phyloP scores from a whole-genome alignment of 441 rosid species.

The Mallotus japonicus region DNA sequence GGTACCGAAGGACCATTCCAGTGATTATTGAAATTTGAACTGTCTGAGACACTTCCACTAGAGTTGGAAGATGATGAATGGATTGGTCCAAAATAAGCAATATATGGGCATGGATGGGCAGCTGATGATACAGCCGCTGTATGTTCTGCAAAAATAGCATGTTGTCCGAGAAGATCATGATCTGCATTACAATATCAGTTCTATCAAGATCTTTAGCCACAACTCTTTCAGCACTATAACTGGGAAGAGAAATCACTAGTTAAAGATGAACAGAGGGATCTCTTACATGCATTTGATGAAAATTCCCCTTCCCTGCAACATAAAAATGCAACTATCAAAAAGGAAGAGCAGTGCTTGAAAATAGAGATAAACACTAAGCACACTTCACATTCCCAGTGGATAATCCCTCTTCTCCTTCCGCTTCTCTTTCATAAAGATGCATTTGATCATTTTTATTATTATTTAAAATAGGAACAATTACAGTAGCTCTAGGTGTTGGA shows the following conservation, averaged over 20 bases:
- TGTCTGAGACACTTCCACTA: constrained; percentile 62
- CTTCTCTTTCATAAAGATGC: not conserved
- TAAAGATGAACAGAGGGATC: constrained; percentile 19
- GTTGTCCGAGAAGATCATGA: constrained; percentile 74
- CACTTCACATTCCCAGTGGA: not conserved
- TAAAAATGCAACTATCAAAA: constrained; percentile 9
- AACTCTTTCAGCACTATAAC: constrained; percentile 5
- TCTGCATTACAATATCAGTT: constrained; percentile 50
- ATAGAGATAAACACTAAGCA: constrained; percentile 10
- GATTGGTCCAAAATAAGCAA: constrained; percentile 82
- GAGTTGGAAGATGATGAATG: constrained; percentile 81
- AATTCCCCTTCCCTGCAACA: constrained; percentile 83
- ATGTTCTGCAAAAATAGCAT: constrained; percentile 75
- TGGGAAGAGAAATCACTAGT: constrained; percentile 17
- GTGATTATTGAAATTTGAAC: constrained; percentile 60
- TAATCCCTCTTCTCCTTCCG: not conserved
- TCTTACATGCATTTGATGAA: constrained; percentile 77
- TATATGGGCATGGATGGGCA: constrained; percentile 81
- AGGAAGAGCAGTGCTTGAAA: not conserved
- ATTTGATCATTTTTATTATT: not conserved
- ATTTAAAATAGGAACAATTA: constrained; percentile 18
- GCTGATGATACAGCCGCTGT: constrained; percentile 62
- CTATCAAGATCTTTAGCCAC: constrained; percentile 16
- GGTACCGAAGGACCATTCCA: constrained; percentile 82
- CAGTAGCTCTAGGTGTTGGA: constrained; percentile 3